Evolutionary conservation across 108 stramenopile species (phyloP).

Genomic region (Pseudonitzschia delicatissima): DNA sequence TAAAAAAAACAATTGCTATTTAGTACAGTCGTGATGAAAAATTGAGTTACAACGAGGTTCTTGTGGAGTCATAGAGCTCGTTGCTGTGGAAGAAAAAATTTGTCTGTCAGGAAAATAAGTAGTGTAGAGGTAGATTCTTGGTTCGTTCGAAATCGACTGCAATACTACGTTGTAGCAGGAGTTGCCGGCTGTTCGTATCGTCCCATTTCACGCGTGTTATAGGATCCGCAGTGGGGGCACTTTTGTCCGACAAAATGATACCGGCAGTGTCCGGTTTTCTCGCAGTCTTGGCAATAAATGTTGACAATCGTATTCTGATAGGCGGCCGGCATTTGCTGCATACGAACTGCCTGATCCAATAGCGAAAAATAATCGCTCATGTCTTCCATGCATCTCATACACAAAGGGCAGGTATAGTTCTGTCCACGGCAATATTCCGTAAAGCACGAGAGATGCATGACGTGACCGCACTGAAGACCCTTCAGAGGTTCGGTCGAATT

Average conservation of each 20-base stretch:
- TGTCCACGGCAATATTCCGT: conserved; percentile 59
- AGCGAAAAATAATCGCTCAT: conserved; percentile 84
- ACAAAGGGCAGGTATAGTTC: conserved; percentile 79
- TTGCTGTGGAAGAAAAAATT: too few species aligned
- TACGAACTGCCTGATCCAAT: conserved; percentile 78
- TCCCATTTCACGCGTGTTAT: conserved; percentile 82
- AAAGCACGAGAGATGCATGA: conserved; percentile 94
- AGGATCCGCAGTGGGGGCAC: conserved; percentile 77
- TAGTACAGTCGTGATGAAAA: too few species aligned
- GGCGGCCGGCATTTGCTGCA: conserved; percentile 85
- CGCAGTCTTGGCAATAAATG: conserved; percentile 88
- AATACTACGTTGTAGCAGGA: too few species aligned
- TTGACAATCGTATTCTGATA: conserved; percentile 68
- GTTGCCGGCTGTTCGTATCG: conserved; percentile 37
- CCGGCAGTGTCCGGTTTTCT: conserved; percentile 63
- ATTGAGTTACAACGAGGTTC: too few species aligned
- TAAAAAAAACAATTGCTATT: neutral
- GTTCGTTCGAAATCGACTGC: too few species aligned
- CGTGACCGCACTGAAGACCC: conserved; percentile 91
- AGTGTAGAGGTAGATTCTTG: too few species aligned
- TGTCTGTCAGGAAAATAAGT: too few species aligned
- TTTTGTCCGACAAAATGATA: conserved; percentile 88
- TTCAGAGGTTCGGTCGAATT: conserved; percentile 84
- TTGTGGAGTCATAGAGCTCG: too few species aligned
- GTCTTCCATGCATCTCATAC: conserved; percentile 83